Percentiles rank a stretch among this genome's conserved stretches.
phyloP scores from a whole-genome alignment of 192 early-diverging fungal genomes.

The Pecoramyces ruminantium region DNA sequence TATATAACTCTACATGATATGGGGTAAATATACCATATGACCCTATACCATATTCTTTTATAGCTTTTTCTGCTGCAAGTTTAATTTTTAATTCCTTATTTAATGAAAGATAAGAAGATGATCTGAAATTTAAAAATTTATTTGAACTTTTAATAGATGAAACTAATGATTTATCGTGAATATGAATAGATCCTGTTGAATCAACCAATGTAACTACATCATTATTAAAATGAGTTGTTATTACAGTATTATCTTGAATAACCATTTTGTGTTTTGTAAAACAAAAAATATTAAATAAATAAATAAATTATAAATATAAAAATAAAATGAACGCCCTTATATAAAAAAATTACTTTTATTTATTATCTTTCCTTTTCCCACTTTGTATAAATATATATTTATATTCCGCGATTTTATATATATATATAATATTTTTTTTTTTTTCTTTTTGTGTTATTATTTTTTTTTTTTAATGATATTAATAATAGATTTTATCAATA shows the following conservation, averaged over 20 bases:
- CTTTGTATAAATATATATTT: no score
- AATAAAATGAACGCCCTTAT: no score
- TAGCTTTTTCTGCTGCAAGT: not conserved
- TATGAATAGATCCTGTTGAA: not conserved
- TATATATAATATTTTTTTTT: no score
- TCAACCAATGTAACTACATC: not conserved
- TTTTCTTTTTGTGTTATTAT: no score
- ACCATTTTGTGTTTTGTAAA: no score
- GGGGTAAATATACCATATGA: not conserved
- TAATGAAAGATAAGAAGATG: not conserved
- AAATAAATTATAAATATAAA: no score
- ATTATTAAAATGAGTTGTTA: not conserved
- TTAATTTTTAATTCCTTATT: not conserved
- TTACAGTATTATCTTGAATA: not conserved
- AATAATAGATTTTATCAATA: no score
- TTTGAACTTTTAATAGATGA: not conserved
- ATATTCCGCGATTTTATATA: no score
- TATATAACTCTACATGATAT: not conserved
- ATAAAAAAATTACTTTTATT: no score
- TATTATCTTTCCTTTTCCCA: no score
- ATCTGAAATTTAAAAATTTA: not conserved
- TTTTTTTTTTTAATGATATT: no score
- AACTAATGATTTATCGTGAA: not conserved
- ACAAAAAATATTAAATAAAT: no score
- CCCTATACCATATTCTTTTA: not conserved